phyloP scores from a whole-genome alignment of 169 alveolate genomes.

The Plasmodium relictum region DNA sequence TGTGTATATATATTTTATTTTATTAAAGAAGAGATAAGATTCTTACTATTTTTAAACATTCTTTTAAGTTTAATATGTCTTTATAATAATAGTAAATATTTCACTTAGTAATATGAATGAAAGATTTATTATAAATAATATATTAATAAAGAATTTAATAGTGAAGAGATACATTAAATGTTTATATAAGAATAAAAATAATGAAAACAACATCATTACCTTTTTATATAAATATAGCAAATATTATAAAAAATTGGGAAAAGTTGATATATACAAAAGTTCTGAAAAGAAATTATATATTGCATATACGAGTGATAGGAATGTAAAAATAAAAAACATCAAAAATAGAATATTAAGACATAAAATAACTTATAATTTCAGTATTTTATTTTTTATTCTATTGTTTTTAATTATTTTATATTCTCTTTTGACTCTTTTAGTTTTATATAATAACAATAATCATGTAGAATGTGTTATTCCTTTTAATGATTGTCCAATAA shows the following conservation, averaged over 20 bases:
- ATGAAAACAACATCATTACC: not conserved
- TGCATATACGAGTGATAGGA: conserved; percentile 32
- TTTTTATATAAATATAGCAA: conserved; percentile 17
- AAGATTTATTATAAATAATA: conserved; percentile 26
- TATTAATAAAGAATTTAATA: conserved; percentile 13
- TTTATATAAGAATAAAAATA: conserved; percentile 13
- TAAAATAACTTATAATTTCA: conserved; percentile 6
- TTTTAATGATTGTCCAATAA: conserved; percentile 38
- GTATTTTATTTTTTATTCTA: conserved; percentile 6
- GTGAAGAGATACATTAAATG: conserved; percentile 30
- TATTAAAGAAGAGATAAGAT: too few species aligned
- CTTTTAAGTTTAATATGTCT: too few species aligned
- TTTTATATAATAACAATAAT: conserved; percentile 15
- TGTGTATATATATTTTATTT: too few species aligned
- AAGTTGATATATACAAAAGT: not conserved
- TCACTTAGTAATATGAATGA: conserved; percentile 21
- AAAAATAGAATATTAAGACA: conserved; percentile 28
- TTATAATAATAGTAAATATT: too few species aligned
- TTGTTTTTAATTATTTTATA: not conserved
- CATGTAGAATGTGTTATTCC: conserved; percentile 33
- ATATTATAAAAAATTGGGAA: conserved; percentile 15
- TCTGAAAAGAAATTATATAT: not conserved
- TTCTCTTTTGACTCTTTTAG: not conserved
- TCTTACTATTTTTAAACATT: too few species aligned
- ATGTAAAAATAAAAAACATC: conserved; percentile 18